A percentile compares a stretch with the other conserved stretches of the same genome.
phyloP scores from a whole-genome alignment of 257 asterid species.

The Solanum dulcamara region DNA sequence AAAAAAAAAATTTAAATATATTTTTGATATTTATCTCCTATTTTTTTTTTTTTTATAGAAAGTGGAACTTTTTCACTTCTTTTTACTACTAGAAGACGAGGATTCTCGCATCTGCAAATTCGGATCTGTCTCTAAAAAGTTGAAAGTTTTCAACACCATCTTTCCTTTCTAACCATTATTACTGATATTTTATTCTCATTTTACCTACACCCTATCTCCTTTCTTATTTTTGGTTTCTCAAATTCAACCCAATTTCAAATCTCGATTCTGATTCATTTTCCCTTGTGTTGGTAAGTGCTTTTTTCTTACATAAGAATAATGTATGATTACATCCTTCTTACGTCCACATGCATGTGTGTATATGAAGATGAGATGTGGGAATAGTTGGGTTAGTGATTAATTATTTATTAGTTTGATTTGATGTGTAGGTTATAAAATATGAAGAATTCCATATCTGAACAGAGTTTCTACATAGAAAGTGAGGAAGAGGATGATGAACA shows the following conservation, averaged over 20 bases:
- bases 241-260: neutral
- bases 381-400: neutral
- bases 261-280: neutral
- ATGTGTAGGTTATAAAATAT: conserved; percentile 14
- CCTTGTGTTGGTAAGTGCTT: neutral
- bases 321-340: neutral
- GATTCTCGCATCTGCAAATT: neutral
- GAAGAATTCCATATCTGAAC: conserved; percentile 75
- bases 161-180: no score
- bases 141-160: neutral
- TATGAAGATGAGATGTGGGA: neutral
- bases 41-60: neutral
- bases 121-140: neutral
- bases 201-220: neutral
- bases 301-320: no score
- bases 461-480: conserved; percentile 75
- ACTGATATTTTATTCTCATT: neutral
- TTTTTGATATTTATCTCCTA: neutral
- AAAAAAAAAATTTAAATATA: no score
- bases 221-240: no score
- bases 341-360: neutral
- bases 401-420: neutral
- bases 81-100: neutral
- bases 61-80: neutral
- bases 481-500: conserved; percentile 61